Percentiles rank a stretch among this genome's conserved stretches.
Evolutionary conservation across 129 eudicot species (phyloP).

Genomic region (Chrysanthemum lavandulifolium): DNA sequence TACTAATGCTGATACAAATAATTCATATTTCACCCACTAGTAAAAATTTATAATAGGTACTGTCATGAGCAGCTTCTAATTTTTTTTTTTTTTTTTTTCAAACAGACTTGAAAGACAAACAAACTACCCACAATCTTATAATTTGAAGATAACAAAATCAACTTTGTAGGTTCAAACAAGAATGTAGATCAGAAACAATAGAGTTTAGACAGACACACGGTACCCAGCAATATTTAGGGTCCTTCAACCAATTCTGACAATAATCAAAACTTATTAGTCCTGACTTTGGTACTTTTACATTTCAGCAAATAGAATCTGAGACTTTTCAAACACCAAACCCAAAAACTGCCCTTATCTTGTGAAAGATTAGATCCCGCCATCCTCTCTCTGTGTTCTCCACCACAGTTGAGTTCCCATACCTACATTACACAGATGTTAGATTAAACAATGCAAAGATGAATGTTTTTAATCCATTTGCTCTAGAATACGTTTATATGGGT

Average conservation of each 20-base stretch:
- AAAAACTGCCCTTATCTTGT: constrained; percentile 81
- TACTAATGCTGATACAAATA: no score
- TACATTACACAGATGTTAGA: constrained; percentile 24
- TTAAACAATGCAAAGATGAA: no score
- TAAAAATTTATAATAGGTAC: no score
- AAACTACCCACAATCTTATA: neutral
- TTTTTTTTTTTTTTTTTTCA: no score
- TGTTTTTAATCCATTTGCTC: no score
- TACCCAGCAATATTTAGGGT: constrained; percentile 24
- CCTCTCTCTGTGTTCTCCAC: constrained; percentile 98
- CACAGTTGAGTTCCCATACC: constrained; percentile 90
- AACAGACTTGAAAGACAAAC: no score
- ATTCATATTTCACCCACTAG: no score
- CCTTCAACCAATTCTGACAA: constrained; percentile 3
- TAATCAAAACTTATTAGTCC: constrained; percentile 23
- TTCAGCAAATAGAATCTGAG: neutral
- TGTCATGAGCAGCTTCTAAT: no score
- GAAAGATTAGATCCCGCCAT: constrained; percentile 89
- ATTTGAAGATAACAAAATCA: constrained; percentile 11
- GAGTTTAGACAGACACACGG: constrained; percentile 19
- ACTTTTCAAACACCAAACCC: constrained; percentile 73
- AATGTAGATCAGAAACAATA: neutral
- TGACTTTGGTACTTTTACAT: constrained; percentile 27
- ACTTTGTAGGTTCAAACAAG: neutral
- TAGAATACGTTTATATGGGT: no score